These are phyloP conservation scores for Pseudonitzschia pungens DNA, from an alignment of 108 stramenopile genomes.

Conservation along the genomic window DNA sequence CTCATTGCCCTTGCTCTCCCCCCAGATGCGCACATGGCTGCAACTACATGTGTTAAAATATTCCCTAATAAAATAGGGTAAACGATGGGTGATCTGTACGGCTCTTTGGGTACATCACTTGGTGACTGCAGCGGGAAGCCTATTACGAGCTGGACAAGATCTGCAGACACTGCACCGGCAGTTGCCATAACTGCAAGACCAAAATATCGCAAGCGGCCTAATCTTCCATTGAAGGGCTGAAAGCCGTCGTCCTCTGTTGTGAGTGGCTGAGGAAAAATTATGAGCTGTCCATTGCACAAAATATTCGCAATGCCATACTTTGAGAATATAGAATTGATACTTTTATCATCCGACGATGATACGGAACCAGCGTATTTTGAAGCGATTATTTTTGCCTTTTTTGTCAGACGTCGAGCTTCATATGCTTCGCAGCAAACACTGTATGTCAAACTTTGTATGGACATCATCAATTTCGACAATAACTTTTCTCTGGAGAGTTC, in stretches of 20 bases:
- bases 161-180: slow-evolving; percentile 71
- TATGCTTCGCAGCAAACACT: slow-evolving; percentile 71
- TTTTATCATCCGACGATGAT: slow-evolving; percentile 22
- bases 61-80: slow-evolving; percentile 76
- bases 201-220: slow-evolving; percentile 76
- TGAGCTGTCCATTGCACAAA: slow-evolving; percentile 46
- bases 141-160: slow-evolving; percentile 77
- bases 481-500: slow-evolving; percentile 83
- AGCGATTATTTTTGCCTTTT: slow-evolving; percentile 20
- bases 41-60: slow-evolving; percentile 77
- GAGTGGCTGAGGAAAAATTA: slow-evolving; percentile 59
- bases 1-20: slow-evolving; percentile 68
- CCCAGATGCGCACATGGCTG: slow-evolving; percentile 70
- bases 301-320: slow-evolving; percentile 70
- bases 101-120: slow-evolving; percentile 19
- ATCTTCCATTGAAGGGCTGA: slow-evolving; percentile 76
- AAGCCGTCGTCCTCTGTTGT: slow-evolving; percentile 58
- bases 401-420: slow-evolving; percentile 56
- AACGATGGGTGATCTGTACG: slow-evolving; percentile 60
- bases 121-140: slow-evolving; percentile 54
- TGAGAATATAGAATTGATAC: slow-evolving; percentile 38
- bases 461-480: slow-evolving; percentile 68
- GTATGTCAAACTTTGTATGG: slow-evolving; percentile 80
- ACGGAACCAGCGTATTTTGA: slow-evolving; percentile 23
- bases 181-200: slow-evolving; percentile 78